Conservation (phyloP, 2,329 filamentous ascomycete species). For the Colletotrichum salicis region DNA sequence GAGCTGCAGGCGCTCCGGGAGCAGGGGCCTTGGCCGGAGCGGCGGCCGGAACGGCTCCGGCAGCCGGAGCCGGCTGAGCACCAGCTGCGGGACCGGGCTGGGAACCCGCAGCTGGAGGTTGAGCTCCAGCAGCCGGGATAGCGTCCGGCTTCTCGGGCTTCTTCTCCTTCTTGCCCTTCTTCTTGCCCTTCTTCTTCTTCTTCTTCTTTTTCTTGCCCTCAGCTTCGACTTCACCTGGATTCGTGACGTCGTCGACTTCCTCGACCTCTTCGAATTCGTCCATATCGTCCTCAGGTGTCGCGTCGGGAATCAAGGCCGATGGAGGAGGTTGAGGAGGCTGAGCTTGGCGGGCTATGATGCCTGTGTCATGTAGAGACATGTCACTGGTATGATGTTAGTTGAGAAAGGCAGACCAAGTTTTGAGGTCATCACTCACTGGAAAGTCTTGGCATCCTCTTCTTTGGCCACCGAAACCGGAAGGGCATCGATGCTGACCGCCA, state of each 20-base stretch:
- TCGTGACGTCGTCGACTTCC: background rate
- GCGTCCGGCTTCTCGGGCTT: constrained; percentile 21
- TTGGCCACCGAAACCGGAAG: constrained; percentile 25
- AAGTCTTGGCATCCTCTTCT: constrained; percentile 4
- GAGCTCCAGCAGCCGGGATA: background rate
- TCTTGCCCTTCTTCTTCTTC: constrained; percentile 34
- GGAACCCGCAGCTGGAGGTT: background rate
- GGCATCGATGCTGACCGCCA: constrained; percentile 34
- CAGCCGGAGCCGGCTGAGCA: background rate
- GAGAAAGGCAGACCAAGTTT: accelerated
- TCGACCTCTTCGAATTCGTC: constrained; percentile 15
- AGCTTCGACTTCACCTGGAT: constrained; percentile 13
- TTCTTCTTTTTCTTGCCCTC: constrained; percentile 32
- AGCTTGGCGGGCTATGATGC: constrained; percentile 5
- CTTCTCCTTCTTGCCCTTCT: constrained; percentile 34
- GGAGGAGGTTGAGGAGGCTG: constrained; percentile 15
- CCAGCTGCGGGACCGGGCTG: background rate
- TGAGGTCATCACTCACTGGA: background rate
- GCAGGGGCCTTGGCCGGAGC: background rate
- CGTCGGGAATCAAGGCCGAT: background rate
- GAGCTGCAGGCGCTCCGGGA: background rate
- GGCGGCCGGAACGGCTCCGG: background rate
- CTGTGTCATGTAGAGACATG: constrained; percentile 9
- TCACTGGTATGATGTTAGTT: background rate
- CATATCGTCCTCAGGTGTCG: constrained; percentile 7